Evolutionary conservation across 176 grass and related monocot genomes (phyloP).

Genomic region (Avena insularis): DNA sequence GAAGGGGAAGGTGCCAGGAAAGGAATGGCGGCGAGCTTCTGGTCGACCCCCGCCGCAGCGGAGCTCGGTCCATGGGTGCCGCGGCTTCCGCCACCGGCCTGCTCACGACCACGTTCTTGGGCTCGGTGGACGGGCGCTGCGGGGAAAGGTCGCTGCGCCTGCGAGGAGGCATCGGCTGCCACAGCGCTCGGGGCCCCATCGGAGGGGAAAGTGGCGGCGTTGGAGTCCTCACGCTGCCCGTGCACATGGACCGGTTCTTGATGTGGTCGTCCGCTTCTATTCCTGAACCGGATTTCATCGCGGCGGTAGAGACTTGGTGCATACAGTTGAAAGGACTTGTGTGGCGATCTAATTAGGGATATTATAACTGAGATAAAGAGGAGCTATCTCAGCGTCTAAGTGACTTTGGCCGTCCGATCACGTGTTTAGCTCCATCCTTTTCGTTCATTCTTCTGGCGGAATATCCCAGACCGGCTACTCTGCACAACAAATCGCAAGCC

Average conservation of each 20-base stretch:
- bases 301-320: neutral
- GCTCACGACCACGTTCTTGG: neutral
- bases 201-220: neutral
- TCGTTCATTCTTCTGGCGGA: too few species aligned
- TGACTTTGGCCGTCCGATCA: too few species aligned
- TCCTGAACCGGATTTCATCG: constrained; percentile 25
- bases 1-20: neutral
- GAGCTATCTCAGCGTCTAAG: too few species aligned
- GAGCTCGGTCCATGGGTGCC: constrained; percentile 5
- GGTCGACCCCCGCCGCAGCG: neutral
- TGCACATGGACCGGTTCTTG: neutral
- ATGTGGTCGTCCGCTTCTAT: neutral
- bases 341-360: too few species aligned
- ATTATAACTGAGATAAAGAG: too few species aligned
- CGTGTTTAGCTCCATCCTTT: too few species aligned
- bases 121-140: neutral
- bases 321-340: neutral
- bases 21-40: neutral
- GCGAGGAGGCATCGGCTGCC: neutral
- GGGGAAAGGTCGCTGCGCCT: neutral
- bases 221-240: neutral
- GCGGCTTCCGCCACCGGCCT: neutral
- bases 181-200: neutral
- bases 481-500: too few species aligned
- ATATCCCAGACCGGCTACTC: too few species aligned